Percentiles rank a stretch among this genome's conserved stretches.
Conservation (phyloP, 495 filamentous ascomycete species). For the Aspergillus funiculosus region DNA sequence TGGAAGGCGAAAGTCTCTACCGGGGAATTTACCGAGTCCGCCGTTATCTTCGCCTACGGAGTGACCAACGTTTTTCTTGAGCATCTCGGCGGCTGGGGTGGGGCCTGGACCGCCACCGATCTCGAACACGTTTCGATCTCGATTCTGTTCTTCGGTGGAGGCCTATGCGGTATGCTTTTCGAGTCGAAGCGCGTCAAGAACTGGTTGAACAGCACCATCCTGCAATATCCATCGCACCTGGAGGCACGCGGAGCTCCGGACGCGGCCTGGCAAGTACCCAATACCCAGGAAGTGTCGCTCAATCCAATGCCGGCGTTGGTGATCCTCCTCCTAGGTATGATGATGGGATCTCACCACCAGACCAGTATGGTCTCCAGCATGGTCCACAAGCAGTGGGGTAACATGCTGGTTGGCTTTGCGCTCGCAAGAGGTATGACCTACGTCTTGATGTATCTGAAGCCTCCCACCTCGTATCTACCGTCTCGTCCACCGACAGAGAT, state of each 20-base stretch:
- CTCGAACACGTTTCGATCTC: conserved; percentile 92
- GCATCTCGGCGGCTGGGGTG: conserved; percentile 68
- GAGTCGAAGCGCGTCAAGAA: conserved; percentile 68
- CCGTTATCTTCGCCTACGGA: conserved; percentile 85
- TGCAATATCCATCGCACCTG: conserved; percentile 28
- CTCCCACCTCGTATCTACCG: conserved; percentile 78
- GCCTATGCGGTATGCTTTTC: conserved; percentile 92
- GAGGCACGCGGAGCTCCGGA: conserved; percentile 38
- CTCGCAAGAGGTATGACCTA: conserved; percentile 77
- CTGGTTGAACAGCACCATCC: conserved; percentile 62
- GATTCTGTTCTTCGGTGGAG: conserved; percentile 90
- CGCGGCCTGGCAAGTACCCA: conserved; percentile 51
- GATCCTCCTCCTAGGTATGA: conserved; percentile 77
- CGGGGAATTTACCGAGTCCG: conserved; percentile 83
- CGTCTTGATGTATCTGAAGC: conserved; percentile 68
- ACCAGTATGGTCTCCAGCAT: conserved; percentile 76
- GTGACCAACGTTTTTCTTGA: conserved; percentile 89
- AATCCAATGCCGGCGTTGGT: conserved; percentile 88
- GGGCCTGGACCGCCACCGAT: conserved; percentile 68
- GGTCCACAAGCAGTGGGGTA: conserved; percentile 94
- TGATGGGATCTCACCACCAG: conserved; percentile 95
- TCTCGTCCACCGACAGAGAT: conserved; percentile 89
- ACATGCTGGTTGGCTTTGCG: conserved; percentile 74
- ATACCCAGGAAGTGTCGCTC: conserved; percentile 66
- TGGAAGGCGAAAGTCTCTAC: conserved; percentile 64